Evolutionary conservation across 768 basidiomycete species (phyloP).

Genomic region (Boletus rufocinnamomeus): DNA sequence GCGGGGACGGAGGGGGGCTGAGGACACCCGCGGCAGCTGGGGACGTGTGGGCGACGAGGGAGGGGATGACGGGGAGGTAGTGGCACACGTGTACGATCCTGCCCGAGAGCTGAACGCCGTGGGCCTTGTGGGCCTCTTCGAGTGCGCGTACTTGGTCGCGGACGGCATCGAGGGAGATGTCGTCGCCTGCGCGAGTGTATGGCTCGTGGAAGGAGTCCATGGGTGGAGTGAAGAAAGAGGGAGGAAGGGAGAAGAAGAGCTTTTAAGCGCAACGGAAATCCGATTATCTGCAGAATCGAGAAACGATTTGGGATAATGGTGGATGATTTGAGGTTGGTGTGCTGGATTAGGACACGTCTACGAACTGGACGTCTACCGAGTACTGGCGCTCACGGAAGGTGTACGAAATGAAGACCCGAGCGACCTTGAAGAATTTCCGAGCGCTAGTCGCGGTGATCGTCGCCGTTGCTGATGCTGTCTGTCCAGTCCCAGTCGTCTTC

Average conservation of each 20-base stretch:
- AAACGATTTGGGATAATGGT: conserved; percentile 22
- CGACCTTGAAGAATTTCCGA: not conserved
- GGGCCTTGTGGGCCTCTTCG: conserved; percentile 68
- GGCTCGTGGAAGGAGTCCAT: conserved; percentile 80
- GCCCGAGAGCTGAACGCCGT: conserved; percentile 76
- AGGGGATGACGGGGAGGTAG: conserved; percentile 78
- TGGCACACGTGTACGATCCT: conserved; percentile 92
- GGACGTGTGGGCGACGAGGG: conserved; percentile 47
- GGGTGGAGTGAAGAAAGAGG: conserved; percentile 2
- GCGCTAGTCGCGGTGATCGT: conserved; percentile 1
- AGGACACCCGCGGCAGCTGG: conserved; percentile 47
- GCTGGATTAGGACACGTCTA: conserved; percentile 30
- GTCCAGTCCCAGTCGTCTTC: not conserved
- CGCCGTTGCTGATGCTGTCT: conserved; percentile 2
- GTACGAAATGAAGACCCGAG: not conserved
- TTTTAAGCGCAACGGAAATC: conserved; percentile 24
- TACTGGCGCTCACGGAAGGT: not conserved
- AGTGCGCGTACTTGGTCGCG: conserved; percentile 69
- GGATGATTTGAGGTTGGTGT: conserved; percentile 26
- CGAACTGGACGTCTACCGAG: not conserved
- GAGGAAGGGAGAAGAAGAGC: not conserved
- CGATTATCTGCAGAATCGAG: conserved; percentile 33
- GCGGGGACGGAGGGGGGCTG: conserved; percentile 81
- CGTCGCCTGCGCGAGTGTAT: conserved; percentile 62
- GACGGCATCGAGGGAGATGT: conserved; percentile 71